Base-by-base conservation (phyloP, 1,284 basidiomycete genomes). In the Takashimella koratensis region DNA sequence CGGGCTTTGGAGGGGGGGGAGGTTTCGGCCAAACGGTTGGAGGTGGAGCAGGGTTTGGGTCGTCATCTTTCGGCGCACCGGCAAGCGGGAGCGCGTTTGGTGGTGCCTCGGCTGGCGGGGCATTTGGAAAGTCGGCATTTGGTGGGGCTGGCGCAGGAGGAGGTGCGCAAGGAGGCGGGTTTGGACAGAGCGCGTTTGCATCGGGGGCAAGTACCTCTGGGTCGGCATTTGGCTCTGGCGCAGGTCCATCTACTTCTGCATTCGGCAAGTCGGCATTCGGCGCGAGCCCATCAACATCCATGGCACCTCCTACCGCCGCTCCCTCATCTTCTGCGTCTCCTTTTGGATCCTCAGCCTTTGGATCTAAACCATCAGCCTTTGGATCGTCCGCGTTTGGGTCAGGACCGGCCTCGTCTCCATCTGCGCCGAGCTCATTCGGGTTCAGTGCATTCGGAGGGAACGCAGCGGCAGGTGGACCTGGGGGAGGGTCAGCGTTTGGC, bases 221-320 rank as follows among this genome's bases (percentile, higher is more conserved):
- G 6, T 48, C 20, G 13, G 60, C 54, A n/a, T 63, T 63, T 30
- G 64, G 62, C 12, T 60, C 62, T 47, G 64, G 62, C 23, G 20
- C 39, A 5, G 13, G 48, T 3, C 40, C 27, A 53, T 49, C 49
- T 43, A 43, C 64, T 3, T 55, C 59, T 21, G 53, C 54, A 4
- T 58, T 57, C 21, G 56, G 55, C 6, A 6, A 11, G 20, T 43
- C 42, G 8, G 21, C 42, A n/a, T n/a, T n/a, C n/a, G n/a, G n/a
- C n/a, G n/a, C n/a, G n/a, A n/a, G n/a, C n/a, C n/a, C n/a, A n/a
- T n/a, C n/a, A n/a, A n/a, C n/a, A n/a, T n/a, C n/a, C n/a, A n/a
- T n/a, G n/a, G n/a, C n/a, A n/a, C n/a, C n/a, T n/a, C n/a, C n/a
- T n/a, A n/a, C n/a, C n/a, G n/a, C n/a, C n/a, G n/a, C n/a, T n/a